Evolutionary conservation across 176 grass and related monocot species (phyloP).

Genomic region (Areca catechu): DNA sequence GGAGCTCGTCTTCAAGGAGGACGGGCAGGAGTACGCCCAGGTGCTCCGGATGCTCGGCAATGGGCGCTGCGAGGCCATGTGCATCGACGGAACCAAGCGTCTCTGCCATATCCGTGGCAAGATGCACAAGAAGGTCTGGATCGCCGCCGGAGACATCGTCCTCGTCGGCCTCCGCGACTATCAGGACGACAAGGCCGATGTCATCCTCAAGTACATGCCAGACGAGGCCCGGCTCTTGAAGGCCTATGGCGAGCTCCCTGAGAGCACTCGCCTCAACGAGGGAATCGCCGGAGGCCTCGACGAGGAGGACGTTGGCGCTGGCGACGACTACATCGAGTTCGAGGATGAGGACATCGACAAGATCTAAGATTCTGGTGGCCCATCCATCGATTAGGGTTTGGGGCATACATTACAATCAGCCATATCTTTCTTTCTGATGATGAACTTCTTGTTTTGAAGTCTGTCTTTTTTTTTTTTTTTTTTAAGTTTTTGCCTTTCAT

Average conservation of each 20-base stretch:
- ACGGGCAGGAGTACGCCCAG: constrained; percentile 20
- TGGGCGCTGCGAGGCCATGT: constrained; percentile 18
- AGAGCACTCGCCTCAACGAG: too few species aligned
- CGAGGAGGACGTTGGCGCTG: constrained; percentile 8
- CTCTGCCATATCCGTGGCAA: constrained; percentile 21
- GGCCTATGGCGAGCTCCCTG: too few species aligned
- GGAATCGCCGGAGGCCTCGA: constrained; percentile 16
- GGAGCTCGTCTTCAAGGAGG: constrained; percentile 19
- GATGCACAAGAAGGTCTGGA: constrained; percentile 24
- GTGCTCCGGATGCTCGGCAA: constrained; percentile 22
- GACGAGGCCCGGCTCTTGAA: too few species aligned
- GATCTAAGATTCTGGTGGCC: not conserved
- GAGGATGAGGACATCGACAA: constrained; percentile 19
- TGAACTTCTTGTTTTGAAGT: too few species aligned
- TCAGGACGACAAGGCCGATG: constrained; percentile 23
- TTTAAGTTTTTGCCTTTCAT: too few species aligned
- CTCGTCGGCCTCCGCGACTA: constrained; percentile 21
- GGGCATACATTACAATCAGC: too few species aligned
- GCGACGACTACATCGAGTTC: constrained; percentile 17
- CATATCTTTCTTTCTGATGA: too few species aligned
- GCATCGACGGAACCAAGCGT: constrained; percentile 16
- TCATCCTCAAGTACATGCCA: too few species aligned
- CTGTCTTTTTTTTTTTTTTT: too few species aligned
- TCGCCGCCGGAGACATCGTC: constrained; percentile 12
- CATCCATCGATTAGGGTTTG: too few species aligned